Conservation (phyloP, 2,329 filamentous ascomycete genomes). For the Penicillium occitanis region DNA sequence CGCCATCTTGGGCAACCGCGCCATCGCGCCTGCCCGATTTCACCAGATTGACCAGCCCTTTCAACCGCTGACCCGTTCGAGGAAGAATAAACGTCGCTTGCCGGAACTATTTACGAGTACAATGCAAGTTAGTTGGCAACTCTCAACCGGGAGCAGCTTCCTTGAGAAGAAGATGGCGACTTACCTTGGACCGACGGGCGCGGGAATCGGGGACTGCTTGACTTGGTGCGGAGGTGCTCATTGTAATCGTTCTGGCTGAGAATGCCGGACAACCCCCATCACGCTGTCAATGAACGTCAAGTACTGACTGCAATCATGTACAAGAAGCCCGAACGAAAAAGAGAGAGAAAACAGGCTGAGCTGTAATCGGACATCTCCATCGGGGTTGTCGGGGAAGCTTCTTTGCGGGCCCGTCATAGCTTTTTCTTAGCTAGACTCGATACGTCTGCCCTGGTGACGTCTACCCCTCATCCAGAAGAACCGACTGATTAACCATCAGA, state of each 20-base stretch:
- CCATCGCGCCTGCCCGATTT: slow-evolving; percentile 64
- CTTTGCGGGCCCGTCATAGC: background rate
- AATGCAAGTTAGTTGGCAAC: background rate
- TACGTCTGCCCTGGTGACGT: background rate
- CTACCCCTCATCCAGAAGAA: background rate
- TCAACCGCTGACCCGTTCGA: slow-evolving; percentile 78
- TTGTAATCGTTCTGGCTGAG: slow-evolving; percentile 1
- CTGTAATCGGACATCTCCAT: background rate
- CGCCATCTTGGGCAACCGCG: slow-evolving; percentile 36
- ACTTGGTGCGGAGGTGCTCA: slow-evolving; percentile 14
- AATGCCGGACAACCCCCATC: background rate
- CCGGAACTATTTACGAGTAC: slow-evolving; percentile 57
- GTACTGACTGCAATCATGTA: background rate
- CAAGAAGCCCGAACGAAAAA: background rate
- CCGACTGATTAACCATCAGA: background rate
- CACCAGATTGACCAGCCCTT: slow-evolving; percentile 76
- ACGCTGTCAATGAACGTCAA: background rate
- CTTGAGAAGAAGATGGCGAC: background rate
- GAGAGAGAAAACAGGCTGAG: background rate
- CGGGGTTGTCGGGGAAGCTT: background rate
- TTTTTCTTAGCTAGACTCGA: background rate
- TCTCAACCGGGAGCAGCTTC: background rate
- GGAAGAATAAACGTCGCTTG: slow-evolving; percentile 87
- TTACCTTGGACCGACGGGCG: slow-evolving; percentile 33
- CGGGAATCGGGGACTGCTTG: slow-evolving; percentile 6